Conservation (phyloP, 768 basidiomycete species). For the Lentinus brumalis region DNA sequence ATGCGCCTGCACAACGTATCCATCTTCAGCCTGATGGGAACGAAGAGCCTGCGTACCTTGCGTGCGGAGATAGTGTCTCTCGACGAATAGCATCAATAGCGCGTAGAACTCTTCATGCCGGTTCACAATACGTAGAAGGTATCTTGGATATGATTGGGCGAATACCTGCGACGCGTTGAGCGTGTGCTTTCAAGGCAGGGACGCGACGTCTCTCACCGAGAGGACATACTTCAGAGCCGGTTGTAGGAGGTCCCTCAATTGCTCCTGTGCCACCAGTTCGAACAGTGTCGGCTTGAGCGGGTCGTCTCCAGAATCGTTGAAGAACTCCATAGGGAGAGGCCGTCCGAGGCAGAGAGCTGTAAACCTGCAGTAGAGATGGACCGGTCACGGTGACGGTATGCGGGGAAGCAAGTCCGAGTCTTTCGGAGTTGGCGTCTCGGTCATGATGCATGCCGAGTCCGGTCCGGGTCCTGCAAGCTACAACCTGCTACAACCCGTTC, state of each 20-base stretch:
- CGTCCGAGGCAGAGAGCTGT: neutral
- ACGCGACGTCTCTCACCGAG: constrained; percentile 55
- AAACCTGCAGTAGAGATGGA: neutral
- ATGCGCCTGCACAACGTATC: constrained; percentile 63
- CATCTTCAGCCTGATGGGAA: neutral
- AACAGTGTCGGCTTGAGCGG: constrained; percentile 82
- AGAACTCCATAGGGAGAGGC: constrained; percentile 69
- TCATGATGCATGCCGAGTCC: neutral
- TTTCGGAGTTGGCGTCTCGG: neutral
- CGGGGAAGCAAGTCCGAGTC: constrained; percentile 4
- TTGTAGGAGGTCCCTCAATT: constrained; percentile 87
- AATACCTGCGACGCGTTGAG: constrained; percentile 63
- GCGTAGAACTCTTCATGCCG: constrained; percentile 97
- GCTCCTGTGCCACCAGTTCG: constrained; percentile 92
- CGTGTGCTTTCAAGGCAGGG: too few species aligned
- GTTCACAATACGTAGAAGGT: constrained; percentile 88
- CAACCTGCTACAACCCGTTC: too few species aligned
- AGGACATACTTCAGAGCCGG: constrained; percentile 94
- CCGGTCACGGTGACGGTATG: neutral
- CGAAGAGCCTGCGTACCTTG: constrained; percentile 57
- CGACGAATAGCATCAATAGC: constrained; percentile 83
- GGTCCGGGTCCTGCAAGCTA: neutral
- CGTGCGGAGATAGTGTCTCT: constrained; percentile 85
- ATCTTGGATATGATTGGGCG: constrained; percentile 92
- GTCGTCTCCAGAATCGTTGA: constrained; percentile 73